A percentile compares a stretch with the other conserved stretches of the same genome.
Evolutionary conservation across 2,329 filamentous ascomycete genomes (phyloP).

Genomic region (Phyllosticta capitalensis): DNA sequence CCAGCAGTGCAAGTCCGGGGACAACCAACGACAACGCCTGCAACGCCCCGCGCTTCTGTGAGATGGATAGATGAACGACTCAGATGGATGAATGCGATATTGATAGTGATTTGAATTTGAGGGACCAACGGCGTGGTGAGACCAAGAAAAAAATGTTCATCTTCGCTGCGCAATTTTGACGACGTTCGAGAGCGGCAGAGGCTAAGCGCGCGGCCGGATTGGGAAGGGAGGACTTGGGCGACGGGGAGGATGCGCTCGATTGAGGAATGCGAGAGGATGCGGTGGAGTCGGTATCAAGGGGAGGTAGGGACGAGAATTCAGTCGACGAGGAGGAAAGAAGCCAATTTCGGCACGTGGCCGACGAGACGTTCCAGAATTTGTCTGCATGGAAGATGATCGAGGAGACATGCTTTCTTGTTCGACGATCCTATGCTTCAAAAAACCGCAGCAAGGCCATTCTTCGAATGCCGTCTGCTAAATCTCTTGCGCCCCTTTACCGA

Average conservation of each 20-base stretch:
- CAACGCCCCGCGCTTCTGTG: neutral
- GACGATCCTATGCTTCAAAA: slow-evolving; percentile 47
- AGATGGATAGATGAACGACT: neutral
- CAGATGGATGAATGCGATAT: neutral
- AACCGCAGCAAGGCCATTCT: slow-evolving; percentile 83
- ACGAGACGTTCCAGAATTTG: too few species aligned
- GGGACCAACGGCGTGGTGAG: neutral
- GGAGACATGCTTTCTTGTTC: neutral
- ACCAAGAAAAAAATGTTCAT: too few species aligned
- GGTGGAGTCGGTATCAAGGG: too few species aligned
- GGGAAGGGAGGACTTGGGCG: too few species aligned
- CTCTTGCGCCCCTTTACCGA: slow-evolving; percentile 51
- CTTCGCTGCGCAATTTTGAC: too few species aligned
- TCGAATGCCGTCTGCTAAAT: slow-evolving; percentile 89
- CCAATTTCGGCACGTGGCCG: neutral
- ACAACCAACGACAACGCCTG: neutral
- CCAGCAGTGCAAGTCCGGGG: too few species aligned
- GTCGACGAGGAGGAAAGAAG: neutral
- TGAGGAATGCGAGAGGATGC: too few species aligned
- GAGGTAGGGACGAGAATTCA: neutral
- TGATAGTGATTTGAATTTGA: neutral
- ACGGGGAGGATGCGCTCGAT: too few species aligned
- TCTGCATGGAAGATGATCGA: neutral
- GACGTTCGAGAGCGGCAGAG: too few species aligned
- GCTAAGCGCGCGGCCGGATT: too few species aligned